phyloP scores from a whole-genome alignment of 768 basidiomycete species.

The Clavulina sp. region DNA sequence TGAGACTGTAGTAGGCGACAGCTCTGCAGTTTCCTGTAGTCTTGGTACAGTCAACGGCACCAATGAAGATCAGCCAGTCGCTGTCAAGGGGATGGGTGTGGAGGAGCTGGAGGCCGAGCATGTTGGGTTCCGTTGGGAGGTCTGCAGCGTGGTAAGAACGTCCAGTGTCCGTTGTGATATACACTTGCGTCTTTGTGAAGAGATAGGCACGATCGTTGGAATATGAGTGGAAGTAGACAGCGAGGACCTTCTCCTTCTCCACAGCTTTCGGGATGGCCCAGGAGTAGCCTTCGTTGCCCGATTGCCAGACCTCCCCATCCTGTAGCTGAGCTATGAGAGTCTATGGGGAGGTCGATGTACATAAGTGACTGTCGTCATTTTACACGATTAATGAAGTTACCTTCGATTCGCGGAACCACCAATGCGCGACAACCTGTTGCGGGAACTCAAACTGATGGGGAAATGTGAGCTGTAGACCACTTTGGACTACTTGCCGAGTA shows the following conservation, averaged over 20 bases:
- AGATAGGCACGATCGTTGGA: conserved; percentile 73
- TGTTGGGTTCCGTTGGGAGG: conserved; percentile 60
- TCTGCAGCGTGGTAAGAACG: conserved; percentile 39
- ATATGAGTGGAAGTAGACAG: conserved; percentile 75
- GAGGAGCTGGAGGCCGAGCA: conserved; percentile 55
- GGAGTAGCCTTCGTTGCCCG: conserved; percentile 83
- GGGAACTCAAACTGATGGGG: conserved; percentile 45
- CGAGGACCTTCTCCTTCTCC: conserved; percentile 53
- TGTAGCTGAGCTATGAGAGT: conserved; percentile 68
- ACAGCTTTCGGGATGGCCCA: conserved; percentile 56
- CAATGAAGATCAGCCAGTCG: conserved; percentile 82
- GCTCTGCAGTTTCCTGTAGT: conserved; percentile 43
- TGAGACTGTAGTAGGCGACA: conserved; percentile 50
- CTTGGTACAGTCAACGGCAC: conserved; percentile 45
- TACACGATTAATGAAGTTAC: conserved; percentile 19
- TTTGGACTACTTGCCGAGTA: neutral
- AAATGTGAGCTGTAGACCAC: neutral
- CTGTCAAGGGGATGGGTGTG: conserved; percentile 69
- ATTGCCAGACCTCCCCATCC: conserved; percentile 80
- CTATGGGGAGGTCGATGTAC: conserved; percentile 23
- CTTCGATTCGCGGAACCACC: conserved; percentile 70
- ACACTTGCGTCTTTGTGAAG: conserved; percentile 53
- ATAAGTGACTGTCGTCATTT: neutral
- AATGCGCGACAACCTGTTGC: conserved; percentile 46
- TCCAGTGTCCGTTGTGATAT: conserved; percentile 74